Conservation (phyloP, 306 rosid genomes). For the Pyrus betulifolia region DNA sequence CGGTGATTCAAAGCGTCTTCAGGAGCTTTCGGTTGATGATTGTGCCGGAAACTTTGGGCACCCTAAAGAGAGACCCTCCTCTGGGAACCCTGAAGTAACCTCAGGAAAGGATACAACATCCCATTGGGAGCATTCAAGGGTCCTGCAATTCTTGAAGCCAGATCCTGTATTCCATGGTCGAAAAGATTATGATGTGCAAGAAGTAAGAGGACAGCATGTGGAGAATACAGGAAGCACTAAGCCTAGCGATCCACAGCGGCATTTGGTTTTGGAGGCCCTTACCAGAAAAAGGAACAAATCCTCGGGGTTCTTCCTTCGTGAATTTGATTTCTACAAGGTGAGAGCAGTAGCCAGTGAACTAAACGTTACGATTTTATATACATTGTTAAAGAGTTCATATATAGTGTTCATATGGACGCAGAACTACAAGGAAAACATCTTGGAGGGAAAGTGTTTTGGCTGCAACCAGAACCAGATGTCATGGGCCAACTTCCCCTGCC, state of each 20-base stretch:
- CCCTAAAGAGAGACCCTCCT: slow-evolving; percentile 1
- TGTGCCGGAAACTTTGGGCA: not conserved
- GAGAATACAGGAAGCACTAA: not conserved
- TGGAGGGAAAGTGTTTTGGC: slow-evolving; percentile 21
- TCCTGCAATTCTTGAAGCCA: slow-evolving; percentile 23
- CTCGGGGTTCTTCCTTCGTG: slow-evolving; percentile 27
- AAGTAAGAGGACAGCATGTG: not conserved
- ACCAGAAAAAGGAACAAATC: slow-evolving; percentile 16
- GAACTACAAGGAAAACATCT: slow-evolving; percentile 20
- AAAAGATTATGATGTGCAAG: not conserved
- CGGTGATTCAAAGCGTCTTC: not conserved
- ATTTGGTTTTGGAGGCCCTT: slow-evolving; percentile 29
- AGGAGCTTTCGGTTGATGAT: not conserved
- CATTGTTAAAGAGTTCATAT: not conserved
- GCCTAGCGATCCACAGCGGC: slow-evolving; percentile 6
- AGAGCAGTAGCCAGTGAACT: not conserved
- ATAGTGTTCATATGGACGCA: not conserved
- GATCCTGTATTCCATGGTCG: slow-evolving; percentile 20
- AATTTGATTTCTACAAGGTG: slow-evolving; percentile 32
- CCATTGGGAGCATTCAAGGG: not conserved
- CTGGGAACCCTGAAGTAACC: not conserved
- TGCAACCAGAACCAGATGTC: slow-evolving; percentile 20
- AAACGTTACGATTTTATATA: not conserved
- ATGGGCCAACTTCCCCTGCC: slow-evolving; percentile 40
- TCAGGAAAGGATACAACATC: not conserved